Base-by-base conservation (phyloP, 495 filamentous ascomycete genomes). In the Hyaloscypha hepaticicola region DNA sequence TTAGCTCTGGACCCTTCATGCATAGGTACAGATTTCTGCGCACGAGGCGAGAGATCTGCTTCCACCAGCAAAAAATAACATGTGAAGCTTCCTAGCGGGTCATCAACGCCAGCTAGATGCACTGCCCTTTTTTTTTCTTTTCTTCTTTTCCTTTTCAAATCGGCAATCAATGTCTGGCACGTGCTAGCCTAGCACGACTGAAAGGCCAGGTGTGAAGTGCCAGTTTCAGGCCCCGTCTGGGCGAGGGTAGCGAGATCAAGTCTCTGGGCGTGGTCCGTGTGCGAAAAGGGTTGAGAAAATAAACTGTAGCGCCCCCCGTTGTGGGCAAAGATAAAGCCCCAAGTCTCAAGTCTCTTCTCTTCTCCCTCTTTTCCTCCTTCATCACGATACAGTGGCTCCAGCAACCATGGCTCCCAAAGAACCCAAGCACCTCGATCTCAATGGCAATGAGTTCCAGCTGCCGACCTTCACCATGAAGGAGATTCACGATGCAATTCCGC, bases 401-500 rank as follows among this genome's bases (percentile, higher is more conserved):
- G 41, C 27, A 45, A 66, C 56, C 41, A 66, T 57, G 58, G 27
- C 63, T 38, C 22, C 45, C 0, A 28, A 55, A 22, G 33, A 65
- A 51, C 22, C 60, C 22, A 52, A 72, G 50, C 70, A 72, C 60
- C 21, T 82, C 48, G 82, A 86, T 66, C 75, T 75, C 38, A 78
- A 84, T 65, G 83, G 83, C 61, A 82, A 85, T 66, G 78, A 78
- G 55, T 86, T 86, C 72, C 74, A 82, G 61, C 65, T 85, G 24
- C 83, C 83, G 5, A 77, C 83, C 70, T 84, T 78, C 75, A 87
- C 82, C 58, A 88, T 90, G 69, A 86, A 89, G 78, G 74, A 86
- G 55, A 84, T 91, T 67, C 79, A 84, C 50, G 83, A 88, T 75
- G 87, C 87, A 52, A 90, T 90, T 58, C 88, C 88, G 11, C 72